Evolutionary conservation across 345 rosid genomes (phyloP).

Genomic region (Gossypium anomalum): DNA sequence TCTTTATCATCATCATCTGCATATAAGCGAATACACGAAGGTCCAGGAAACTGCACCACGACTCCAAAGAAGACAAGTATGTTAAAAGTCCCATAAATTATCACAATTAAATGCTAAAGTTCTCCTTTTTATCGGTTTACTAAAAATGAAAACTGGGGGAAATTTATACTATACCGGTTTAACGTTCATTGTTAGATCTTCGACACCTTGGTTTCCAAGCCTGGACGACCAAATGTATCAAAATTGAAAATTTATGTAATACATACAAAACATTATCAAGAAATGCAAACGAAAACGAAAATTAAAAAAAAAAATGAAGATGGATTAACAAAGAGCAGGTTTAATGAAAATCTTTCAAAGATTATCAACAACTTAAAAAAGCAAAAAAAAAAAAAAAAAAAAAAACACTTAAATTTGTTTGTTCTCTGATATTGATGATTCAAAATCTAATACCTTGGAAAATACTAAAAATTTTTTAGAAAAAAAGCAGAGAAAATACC

Average conservation of each 20-base stretch:
- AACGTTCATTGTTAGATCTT: background rate
- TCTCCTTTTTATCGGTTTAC: background rate
- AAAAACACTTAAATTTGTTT: background rate
- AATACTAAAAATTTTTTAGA: background rate
- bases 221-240: background rate
- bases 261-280: background rate
- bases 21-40: background rate
- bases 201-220: background rate
- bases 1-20: background rate
- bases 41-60: background rate
- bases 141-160: background rate
- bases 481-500: background rate
- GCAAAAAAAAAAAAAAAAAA: no score
- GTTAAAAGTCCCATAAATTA: background rate
- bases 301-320: background rate
- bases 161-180: background rate
- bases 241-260: no score
- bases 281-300: background rate
- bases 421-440: background rate
- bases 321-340: background rate
- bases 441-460: no score
- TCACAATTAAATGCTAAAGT: no score
- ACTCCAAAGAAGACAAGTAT: background rate
- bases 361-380: background rate
- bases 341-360: no score